Evolutionary conservation across 164 flowering plant genomes (phyloP), one percentile per base, ranked within the genome.

Genomic region (Buxus sempervirens): DNA sequence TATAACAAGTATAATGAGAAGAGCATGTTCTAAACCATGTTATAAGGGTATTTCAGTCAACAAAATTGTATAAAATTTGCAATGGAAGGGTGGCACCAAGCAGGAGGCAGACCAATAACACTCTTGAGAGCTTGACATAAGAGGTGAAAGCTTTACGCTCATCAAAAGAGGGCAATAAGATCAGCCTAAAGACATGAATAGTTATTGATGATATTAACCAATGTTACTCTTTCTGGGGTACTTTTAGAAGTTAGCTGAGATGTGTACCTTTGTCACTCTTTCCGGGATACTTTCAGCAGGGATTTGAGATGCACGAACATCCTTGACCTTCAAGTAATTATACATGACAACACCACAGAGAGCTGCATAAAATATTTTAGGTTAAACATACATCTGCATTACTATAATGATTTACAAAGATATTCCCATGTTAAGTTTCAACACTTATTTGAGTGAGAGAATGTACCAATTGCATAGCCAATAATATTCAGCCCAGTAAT

Each of bases 281-380:
- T 90, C 96, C 12, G 89, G 76, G 68, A 84, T 42, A 72, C 75
- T 77, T 21, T 91, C 96, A 20, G 82, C 25, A 48, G 85, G 75
- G 66, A 76, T 73, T 76, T 88, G 97, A 66, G 92, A 81, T 71
- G 91, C 84, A 24, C 90, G 89, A 12, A 79, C 88, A 73, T 95
- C 98, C 81, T 78, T 91, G 60, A 90, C 89, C 80, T 95, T 95
- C 79, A 95, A 73, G 85, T 90, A 90, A 74, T 95, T 95, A 77
- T 95, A 95, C 93, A 95, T 84, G 70, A 95, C 96, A 73, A 95
- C 98, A 55, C 98, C 98, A 73, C 88, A 85, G 8, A 95, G 77
- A 38, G 98, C 98, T 95, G 89, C 70, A 74, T 27, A 19, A 55
- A 42, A 49, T 20, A 23, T 49, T 9, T 15, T 32, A 28, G 19